Evolutionary conservation across 768 basidiomycete species (phyloP).

Genomic region (Termitomyces sp.): DNA sequence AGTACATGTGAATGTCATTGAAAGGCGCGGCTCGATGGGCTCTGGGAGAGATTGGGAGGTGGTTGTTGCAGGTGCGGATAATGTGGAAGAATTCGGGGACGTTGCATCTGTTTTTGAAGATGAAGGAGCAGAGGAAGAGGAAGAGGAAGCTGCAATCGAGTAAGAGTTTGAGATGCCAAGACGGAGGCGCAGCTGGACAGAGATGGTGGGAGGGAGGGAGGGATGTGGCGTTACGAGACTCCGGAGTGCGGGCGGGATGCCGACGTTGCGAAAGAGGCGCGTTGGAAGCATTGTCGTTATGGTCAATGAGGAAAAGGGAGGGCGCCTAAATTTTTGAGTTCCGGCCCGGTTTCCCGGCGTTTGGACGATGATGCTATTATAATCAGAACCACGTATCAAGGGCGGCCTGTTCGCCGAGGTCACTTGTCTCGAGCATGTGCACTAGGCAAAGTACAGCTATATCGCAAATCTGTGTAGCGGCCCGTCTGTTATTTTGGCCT

Average conservation of each 20-base stretch:
- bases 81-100: neutral
- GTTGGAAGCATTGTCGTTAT: slow-evolving; percentile 37
- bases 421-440: neutral
- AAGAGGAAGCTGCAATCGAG: slow-evolving; percentile 1
- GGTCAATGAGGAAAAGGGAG: neutral
- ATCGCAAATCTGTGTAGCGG: neutral
- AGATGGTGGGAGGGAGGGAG: slow-evolving; percentile 25
- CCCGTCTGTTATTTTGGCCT: no score
- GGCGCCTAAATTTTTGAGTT: neutral
- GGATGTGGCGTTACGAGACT: slow-evolving; percentile 31
- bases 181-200: slow-evolving; percentile 30
- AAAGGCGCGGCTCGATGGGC: slow-evolving; percentile 54
- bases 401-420: neutral
- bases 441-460: neutral
- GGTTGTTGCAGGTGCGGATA: slow-evolving; percentile 9
- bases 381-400: neutral
- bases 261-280: slow-evolving; percentile 37
- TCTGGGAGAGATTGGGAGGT: slow-evolving; percentile 30
- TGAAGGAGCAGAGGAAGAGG: neutral
- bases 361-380: no score
- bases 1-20: slow-evolving; percentile 85
- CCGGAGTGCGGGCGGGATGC: slow-evolving; percentile 38
- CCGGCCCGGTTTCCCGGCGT: neutral
- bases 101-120: neutral
- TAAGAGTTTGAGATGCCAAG: slow-evolving; percentile 17